These are phyloP conservation scores for Stemphylium lycopersici DNA, from an alignment of 2,329 filamentous ascomycete genomes.

Conservation along the genomic window DNA sequence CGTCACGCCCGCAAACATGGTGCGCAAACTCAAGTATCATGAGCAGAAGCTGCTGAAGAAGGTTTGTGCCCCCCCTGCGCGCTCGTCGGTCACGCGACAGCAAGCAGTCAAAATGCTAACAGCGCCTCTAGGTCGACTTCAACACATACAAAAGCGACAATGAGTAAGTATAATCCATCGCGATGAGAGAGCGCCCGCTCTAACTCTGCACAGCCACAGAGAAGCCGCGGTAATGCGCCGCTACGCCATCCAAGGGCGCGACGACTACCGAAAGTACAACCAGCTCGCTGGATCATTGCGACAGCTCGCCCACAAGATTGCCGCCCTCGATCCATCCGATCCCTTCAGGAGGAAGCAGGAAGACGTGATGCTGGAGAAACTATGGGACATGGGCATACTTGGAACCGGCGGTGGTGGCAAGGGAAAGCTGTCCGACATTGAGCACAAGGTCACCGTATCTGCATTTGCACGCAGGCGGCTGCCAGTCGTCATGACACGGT, in stretches of 20 bases:
- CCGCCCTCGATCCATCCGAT: constrained; percentile 79
- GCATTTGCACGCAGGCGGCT: constrained; percentile 84
- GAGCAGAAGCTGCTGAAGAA: constrained; percentile 93
- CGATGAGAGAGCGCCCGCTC: fast-evolving
- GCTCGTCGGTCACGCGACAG: neutral
- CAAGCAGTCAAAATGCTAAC: neutral
- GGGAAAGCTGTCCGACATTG: constrained; percentile 71
- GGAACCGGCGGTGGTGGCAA: constrained; percentile 67
- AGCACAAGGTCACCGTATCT: constrained; percentile 86
- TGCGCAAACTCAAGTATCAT: constrained; percentile 90
- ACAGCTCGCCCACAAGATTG: constrained; percentile 86
- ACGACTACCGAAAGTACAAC: constrained; percentile 73
- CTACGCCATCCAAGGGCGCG: constrained; percentile 84
- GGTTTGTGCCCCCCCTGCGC: constrained; percentile 5
- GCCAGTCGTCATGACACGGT: constrained; percentile 87
- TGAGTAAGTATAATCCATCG: constrained; percentile 41
- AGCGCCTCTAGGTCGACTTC: constrained; percentile 72
- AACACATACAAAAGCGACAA: constrained; percentile 90
- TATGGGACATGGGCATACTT: constrained; percentile 90
- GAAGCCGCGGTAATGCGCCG: constrained; percentile 79
- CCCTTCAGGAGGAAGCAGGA: constrained; percentile 83
- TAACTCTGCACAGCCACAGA: constrained; percentile 63
- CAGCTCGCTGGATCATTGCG: constrained; percentile 68
- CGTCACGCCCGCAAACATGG: constrained; percentile 63
- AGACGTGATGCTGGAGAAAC: constrained; percentile 84